Base-by-base conservation (phyloP, 352 stramenopile genomes). In the Pythium dissotocum region DNA sequence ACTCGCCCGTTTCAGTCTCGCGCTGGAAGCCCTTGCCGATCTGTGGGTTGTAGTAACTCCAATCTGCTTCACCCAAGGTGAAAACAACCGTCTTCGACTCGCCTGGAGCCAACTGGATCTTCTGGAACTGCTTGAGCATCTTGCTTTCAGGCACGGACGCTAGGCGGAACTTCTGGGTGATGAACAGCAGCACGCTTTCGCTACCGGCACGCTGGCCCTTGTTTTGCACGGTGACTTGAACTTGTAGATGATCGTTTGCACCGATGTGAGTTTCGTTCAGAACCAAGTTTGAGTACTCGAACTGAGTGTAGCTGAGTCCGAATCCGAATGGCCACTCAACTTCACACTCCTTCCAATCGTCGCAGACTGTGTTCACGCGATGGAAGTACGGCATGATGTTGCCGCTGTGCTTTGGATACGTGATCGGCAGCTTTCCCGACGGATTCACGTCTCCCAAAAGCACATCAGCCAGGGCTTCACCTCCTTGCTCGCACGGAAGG, bases 401-500 rank as follows among this genome's bases (percentile, higher is more conserved):
- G 24, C 77, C 81, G 16, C 64, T 63, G 13, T 77, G 64, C 18
- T 76, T 71, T 26, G 82, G 83, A 61, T 92, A 96, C 32, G 87
- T 97, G 62, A 96, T 88, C 12, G 88, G 87, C 16, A 96, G 67
- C 36, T 87, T 77, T 2, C 73, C 90, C 6, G 82, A 94, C 14
- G 88, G 88, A 26, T 90, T 94, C 12, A 85, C 74, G 12, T 76
- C 64, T 2, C 88, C 90, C 61, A 89, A 78, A 21, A 96, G 51
- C 4, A 96, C 68, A 24, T 94, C 80, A 0, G 81, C 76, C 8
- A 96, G 63, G 1, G 86, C 87, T 63, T 90, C 61, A 1, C 88
- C 90, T n/a, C 90, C 90, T 63, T 87, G 78, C 53, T 94, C 84
- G 36, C 90, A 93, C 2, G 85, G 86, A 24, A 96, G 52, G 61